Percentiles rank a stretch among this genome's conserved stretches.
Evolutionary conservation across 164 flowering plant genomes (phyloP).

Genomic region (Magnolia sinica): DNA sequence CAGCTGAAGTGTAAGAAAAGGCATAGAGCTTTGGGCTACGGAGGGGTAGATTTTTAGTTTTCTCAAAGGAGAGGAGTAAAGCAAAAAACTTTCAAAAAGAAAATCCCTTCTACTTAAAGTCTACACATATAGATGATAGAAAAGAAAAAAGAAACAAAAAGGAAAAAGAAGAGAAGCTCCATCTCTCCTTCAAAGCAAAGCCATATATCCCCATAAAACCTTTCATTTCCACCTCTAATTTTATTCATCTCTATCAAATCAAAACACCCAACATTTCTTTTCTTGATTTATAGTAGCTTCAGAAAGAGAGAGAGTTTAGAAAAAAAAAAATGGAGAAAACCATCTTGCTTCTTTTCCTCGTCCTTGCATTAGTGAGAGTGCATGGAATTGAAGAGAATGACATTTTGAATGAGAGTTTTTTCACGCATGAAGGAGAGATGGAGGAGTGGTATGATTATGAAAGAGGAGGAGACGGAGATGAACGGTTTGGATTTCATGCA

Average conservation of each 20-base stretch:
- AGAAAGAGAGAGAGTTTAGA: conserved; percentile 2
- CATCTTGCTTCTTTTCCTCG: conserved; percentile 18
- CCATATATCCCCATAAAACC: conserved; percentile 36
- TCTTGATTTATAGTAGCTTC: conserved; percentile 28
- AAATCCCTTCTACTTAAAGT: conserved; percentile 65
- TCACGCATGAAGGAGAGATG: conserved; percentile 31
- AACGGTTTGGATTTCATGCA: conserved; percentile 25
- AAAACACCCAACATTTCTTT: conserved; percentile 31
- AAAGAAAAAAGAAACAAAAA: background rate
- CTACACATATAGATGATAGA: conserved; percentile 38
- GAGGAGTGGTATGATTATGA: conserved; percentile 43
- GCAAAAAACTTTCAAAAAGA: conserved; percentile 26
- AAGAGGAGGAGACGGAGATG: conserved; percentile 33
- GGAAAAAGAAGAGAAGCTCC: conserved; percentile 18
- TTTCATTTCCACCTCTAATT: conserved; percentile 41
- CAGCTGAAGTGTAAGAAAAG: conserved; percentile 31
- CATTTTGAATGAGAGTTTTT: conserved; percentile 15
- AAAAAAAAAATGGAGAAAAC: conserved; percentile 36
- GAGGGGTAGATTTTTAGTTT: background rate
- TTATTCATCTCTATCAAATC: conserved; percentile 39
- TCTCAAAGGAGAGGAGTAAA: conserved; percentile 19
- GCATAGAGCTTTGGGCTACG: background rate
- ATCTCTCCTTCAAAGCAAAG: conserved; percentile 73
- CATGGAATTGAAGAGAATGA: conserved; percentile 30
- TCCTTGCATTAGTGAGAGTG: conserved; percentile 36